Conservation (phyloP, 2,329 filamentous ascomycete species). For the Xylariaceae sp. region DNA sequence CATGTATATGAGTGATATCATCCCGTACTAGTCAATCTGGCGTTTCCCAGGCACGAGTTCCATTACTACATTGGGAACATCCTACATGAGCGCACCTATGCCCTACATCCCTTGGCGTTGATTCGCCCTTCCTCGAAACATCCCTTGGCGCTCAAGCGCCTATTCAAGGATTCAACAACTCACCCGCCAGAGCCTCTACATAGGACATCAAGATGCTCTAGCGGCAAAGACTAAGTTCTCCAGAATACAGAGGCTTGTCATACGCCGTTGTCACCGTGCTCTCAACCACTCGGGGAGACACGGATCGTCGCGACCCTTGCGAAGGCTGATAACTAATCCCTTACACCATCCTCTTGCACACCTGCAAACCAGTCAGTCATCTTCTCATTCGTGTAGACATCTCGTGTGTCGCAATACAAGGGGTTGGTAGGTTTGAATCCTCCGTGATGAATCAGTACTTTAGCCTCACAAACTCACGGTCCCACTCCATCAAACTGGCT, state of each 20-base stretch:
- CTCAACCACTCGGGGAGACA: constrained; percentile 26
- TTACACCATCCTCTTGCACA: constrained; percentile 14
- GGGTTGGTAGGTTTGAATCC: too few relatives aligned
- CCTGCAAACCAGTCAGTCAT: too few relatives aligned
- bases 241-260: constrained; percentile 5
- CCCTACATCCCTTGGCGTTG: constrained; percentile 20
- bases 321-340: constrained; percentile 12
- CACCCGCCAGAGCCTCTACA: constrained; percentile 8
- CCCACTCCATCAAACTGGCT: too few relatives aligned
- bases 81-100: constrained; percentile 15
- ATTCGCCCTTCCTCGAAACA: constrained; percentile 18
- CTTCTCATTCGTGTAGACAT: too few relatives aligned
- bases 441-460: too few relatives aligned
- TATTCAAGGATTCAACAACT: constrained; percentile 11
- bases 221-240: not conserved
- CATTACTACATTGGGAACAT: constrained; percentile 14
- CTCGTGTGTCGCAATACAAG: too few relatives aligned
- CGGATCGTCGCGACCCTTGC: constrained; percentile 17
- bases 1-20: not conserved
- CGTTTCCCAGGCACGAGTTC: constrained; percentile 6
- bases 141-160: constrained; percentile 7
- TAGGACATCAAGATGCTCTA: not conserved
- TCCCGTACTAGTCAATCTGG: not conserved
- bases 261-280: constrained; percentile 17
- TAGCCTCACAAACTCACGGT: too few relatives aligned